phyloP scores from a whole-genome alignment of 306 rosid genomes.

The Fragaria nilgerrensis region DNA sequence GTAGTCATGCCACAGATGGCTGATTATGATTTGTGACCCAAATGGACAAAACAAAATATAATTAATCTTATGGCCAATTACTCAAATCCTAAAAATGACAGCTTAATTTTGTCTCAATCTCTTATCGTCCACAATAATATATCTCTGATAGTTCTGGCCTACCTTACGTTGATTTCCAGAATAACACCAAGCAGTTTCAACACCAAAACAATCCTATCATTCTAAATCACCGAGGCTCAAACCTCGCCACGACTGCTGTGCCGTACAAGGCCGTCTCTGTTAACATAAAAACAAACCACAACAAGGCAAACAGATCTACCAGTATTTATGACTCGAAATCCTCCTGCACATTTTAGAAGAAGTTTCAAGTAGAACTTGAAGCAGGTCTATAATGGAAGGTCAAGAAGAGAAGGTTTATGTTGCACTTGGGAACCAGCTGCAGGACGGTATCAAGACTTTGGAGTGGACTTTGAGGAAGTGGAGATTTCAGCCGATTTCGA shows the following conservation, averaged over 20 bases:
- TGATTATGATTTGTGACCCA: background rate
- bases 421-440: conserved; percentile 64
- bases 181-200: background rate
- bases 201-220: background rate
- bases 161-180: conserved; percentile 5
- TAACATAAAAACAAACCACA: conserved; percentile 8
- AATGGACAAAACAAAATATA: conserved; percentile 1
- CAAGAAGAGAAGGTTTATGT: conserved; percentile 56
- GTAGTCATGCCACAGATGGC: background rate
- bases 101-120: background rate
- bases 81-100: background rate
- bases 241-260: conserved; percentile 15
- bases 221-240: background rate
- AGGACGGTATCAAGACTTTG: conserved; percentile 66
- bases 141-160: conserved; percentile 15
- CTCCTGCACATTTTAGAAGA: background rate
- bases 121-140: background rate
- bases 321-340: background rate
- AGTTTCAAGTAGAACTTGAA: background rate
- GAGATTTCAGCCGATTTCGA: conserved; percentile 64
- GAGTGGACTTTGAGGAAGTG: conserved; percentile 72
- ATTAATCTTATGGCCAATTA: conserved; percentile 26
- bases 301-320: background rate
- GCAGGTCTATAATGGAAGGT: conserved; percentile 36
- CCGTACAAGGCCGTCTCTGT: conserved; percentile 24